Percentiles rank a stretch among this genome's conserved stretches.
Conservation (phyloP, 2,329 filamentous ascomycete species). For the Colletotrichum sp. region DNA sequence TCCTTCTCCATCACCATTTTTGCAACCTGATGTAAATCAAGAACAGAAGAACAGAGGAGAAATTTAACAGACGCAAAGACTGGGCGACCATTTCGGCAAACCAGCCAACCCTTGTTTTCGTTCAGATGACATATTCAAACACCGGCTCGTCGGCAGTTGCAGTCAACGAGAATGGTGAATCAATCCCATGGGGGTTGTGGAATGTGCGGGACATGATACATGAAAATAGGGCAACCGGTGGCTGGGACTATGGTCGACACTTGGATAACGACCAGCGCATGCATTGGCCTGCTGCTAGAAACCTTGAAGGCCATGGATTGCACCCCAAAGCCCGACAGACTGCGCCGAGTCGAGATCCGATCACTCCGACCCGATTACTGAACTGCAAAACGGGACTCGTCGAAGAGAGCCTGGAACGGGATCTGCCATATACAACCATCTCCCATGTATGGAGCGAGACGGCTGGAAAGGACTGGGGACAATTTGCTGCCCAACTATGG, state of each 20-base stretch:
- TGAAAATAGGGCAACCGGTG: background rate
- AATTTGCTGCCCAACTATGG: background rate
- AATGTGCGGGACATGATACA: background rate
- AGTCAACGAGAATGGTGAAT: background rate
- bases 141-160: background rate
- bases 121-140: background rate
- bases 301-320: background rate
- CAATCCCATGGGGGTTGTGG: background rate
- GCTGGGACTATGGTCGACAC: background rate
- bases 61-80: fast-evolving
- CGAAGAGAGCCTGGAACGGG: background rate
- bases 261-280: background rate
- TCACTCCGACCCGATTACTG: background rate
- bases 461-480: background rate
- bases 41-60: background rate
- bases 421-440: background rate
- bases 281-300: background rate
- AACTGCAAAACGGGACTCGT: background rate
- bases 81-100: fast-evolving
- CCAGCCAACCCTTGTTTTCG: fast-evolving
- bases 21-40: too few relatives aligned
- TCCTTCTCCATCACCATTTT: fast-evolving
- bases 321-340: background rate
- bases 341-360: fast-evolving
- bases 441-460: background rate